Evolutionary conservation across 2,329 filamentous ascomycete species (phyloP).

Genomic region (Fonsecaea pedrosoi): DNA sequence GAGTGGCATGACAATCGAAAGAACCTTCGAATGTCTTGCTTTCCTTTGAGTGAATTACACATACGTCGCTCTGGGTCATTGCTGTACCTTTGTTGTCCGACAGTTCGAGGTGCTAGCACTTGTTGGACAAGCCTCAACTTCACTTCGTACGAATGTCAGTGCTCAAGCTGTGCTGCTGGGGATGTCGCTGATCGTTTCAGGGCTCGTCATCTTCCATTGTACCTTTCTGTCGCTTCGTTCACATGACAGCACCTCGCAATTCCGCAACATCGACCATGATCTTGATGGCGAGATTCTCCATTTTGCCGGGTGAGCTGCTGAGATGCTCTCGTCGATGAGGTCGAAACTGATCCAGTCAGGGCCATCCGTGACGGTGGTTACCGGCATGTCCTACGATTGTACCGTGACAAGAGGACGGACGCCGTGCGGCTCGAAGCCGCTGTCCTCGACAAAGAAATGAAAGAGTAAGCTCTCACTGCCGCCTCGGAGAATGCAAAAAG

Average conservation of each 20-base stretch:
- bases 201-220: constrained; percentile 64
- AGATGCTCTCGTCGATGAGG: not conserved
- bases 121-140: constrained; percentile 64
- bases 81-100: constrained; percentile 50
- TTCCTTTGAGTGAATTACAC: constrained; percentile 57
- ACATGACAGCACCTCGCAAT: constrained; percentile 56
- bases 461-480: constrained; percentile 47
- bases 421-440: constrained; percentile 65
- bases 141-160: constrained; percentile 59
- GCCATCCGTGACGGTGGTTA: constrained; percentile 60
- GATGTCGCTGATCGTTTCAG: constrained; percentile 41
- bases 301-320: constrained; percentile 56
- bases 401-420: constrained; percentile 58
- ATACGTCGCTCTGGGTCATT: constrained; percentile 48
- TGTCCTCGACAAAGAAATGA: constrained; percentile 59
- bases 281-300: constrained; percentile 56
- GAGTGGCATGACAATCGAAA: constrained; percentile 52
- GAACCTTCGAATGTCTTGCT: constrained; percentile 55
- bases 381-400: constrained; percentile 62
- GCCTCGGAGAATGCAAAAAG: not conserved
- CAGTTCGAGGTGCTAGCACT: constrained; percentile 24
- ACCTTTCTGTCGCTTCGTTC: constrained; percentile 64
- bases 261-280: constrained; percentile 55
- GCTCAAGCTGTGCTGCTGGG: constrained; percentile 13
- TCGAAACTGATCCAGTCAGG: constrained; percentile 44